phyloP scores from a whole-genome alignment of 73 alveolate genomes.

The Paramecium tetraurelia region DNA sequence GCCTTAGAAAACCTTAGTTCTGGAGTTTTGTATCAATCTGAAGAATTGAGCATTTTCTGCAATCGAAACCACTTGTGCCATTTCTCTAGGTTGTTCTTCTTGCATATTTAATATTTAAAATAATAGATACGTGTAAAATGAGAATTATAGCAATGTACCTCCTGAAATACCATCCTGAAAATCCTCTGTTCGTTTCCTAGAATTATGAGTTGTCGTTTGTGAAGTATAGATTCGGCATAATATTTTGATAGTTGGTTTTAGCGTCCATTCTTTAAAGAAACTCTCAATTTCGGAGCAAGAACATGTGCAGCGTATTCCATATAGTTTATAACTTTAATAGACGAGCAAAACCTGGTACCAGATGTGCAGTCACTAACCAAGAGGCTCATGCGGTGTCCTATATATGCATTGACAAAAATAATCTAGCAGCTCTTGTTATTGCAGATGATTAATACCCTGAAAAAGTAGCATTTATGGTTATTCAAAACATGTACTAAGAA shows the following conservation, averaged over 20 bases:
- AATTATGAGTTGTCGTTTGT: constrained; percentile 70
- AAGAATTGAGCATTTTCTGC: constrained; percentile 37
- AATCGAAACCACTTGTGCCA: constrained; percentile 5
- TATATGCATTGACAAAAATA: constrained; percentile 63
- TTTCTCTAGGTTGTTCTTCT: neutral
- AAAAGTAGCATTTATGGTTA: constrained; percentile 86
- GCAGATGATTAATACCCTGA: constrained; percentile 94
- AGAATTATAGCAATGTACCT: constrained; percentile 77
- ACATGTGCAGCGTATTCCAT: constrained; percentile 63
- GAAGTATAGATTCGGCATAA: constrained; percentile 68
- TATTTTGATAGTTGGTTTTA: constrained; percentile 52
- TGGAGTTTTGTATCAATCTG: constrained; percentile 15
- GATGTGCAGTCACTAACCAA: constrained; percentile 78
- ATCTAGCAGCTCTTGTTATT: constrained; percentile 81
- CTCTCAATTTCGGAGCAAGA: constrained; percentile 73
- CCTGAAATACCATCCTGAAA: constrained; percentile 78
- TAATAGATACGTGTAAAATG: constrained; percentile 63
- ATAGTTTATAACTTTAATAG: neutral
- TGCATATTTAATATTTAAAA: neutral
- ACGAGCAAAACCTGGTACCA: constrained; percentile 80
- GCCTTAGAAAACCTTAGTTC: neutral
- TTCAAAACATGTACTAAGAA: constrained; percentile 77
- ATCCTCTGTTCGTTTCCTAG: constrained; percentile 70
- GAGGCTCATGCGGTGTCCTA: constrained; percentile 80
- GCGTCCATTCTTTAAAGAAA: constrained; percentile 67